Conservation (phyloP, 257 asterid species). For the Capsicum pubescens region DNA sequence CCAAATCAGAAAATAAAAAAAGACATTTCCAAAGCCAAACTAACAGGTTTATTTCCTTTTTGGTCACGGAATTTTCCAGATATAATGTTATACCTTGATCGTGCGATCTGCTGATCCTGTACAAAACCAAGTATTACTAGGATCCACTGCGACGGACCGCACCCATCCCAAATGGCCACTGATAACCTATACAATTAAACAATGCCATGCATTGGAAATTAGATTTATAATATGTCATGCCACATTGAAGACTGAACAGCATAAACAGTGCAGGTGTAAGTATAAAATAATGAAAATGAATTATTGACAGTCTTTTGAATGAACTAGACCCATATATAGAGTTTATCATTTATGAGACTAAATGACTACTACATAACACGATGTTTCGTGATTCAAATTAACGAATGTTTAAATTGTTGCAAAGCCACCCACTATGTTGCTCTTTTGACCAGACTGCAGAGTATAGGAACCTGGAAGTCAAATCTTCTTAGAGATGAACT, state of each 20-base stretch:
- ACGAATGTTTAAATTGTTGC: not conserved
- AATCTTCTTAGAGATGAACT: not conserved
- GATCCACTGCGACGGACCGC: constrained; percentile 30
- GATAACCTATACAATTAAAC: constrained; percentile 66
- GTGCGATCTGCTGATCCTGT: constrained; percentile 28
- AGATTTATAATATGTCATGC: constrained; percentile 11
- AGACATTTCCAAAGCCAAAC: not conserved
- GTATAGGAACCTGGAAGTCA: constrained; percentile 16
- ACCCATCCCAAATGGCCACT: constrained; percentile 68
- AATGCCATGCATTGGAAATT: constrained; percentile 21
- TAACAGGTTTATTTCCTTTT: not conserved
- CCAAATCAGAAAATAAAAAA: not conserved
- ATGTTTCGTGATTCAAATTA: not conserved
- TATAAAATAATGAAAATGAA: not conserved
- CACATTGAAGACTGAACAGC: constrained; percentile 2
- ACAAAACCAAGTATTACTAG: constrained; percentile 28
- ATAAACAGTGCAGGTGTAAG: not conserved
- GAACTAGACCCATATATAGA: not conserved
- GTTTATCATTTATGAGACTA: not conserved
- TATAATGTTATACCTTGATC: constrained; percentile 38
- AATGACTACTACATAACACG: not conserved
- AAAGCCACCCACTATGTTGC: constrained; percentile 13
- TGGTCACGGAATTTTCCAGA: not conserved
- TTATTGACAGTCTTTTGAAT: not conserved
- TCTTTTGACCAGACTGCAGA: constrained; percentile 14